Conservation (phyloP, 2,329 filamentous ascomycete species). For the Raffaelea deltoideospora region DNA sequence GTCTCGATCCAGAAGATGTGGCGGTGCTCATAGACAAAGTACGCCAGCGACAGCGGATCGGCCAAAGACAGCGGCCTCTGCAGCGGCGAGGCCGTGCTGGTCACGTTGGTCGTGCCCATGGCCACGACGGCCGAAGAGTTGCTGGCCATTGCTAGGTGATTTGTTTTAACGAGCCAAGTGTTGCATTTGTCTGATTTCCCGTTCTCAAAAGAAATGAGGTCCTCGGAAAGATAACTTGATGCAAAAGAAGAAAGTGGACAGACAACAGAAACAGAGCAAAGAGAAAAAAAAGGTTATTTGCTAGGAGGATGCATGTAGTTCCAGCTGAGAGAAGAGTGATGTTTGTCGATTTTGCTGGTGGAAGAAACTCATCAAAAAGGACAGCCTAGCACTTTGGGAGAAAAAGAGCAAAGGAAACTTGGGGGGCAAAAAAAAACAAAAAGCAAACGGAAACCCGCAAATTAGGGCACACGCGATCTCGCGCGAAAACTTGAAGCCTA, state of each 20-base stretch:
- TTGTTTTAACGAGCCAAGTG: no score
- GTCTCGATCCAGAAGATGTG: constrained; percentile 29
- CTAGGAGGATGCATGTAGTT: no score
- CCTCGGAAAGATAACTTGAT: neutral
- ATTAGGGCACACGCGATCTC: no score
- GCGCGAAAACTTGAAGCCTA: no score
- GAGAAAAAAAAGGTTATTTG: neutral
- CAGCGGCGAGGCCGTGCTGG: neutral
- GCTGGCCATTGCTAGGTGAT: no score
- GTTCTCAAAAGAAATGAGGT: no score
- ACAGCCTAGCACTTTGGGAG: no score
- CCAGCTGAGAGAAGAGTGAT: no score
- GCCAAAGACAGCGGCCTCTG: neutral
- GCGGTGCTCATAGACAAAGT: constrained; percentile 1
- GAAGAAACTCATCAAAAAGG: no score
- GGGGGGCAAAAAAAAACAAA: neutral
- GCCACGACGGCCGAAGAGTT: neutral
- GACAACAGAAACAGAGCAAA: neutral
- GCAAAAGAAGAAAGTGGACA: neutral
- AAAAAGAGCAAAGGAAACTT: neutral
- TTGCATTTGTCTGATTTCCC: no score
- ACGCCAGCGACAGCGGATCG: neutral
- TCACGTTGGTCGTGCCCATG: neutral
- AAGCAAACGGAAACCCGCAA: no score
- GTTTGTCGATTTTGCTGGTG: no score